phyloP scores from a whole-genome alignment of 306 rosid genomes.

The Cicer arietinum region DNA sequence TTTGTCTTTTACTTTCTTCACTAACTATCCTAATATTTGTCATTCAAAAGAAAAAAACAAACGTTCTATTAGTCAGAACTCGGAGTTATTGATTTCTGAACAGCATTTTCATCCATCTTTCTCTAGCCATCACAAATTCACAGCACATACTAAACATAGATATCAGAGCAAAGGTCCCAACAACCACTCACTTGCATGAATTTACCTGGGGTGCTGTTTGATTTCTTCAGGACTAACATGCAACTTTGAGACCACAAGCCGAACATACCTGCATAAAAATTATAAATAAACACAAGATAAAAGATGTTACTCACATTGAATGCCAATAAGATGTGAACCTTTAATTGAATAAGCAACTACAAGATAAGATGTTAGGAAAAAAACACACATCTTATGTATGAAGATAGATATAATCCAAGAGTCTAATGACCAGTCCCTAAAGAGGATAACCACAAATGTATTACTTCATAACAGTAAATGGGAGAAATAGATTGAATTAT shows the following conservation, averaged over 20 bases:
- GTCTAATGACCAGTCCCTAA: constrained; percentile 1
- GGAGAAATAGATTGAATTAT: not conserved
- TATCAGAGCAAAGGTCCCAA: constrained; percentile 35
- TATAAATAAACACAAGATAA: constrained; percentile 28
- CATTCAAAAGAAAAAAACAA: not conserved
- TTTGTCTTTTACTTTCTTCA: no score
- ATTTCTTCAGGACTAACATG: constrained; percentile 69
- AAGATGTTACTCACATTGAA: constrained; percentile 3
- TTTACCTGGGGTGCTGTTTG: constrained; percentile 80
- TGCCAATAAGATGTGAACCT: constrained; percentile 10
- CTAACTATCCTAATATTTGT: not conserved
- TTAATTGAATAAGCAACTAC: constrained; percentile 31
- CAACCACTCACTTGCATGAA: constrained; percentile 31
- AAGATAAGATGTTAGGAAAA: constrained; percentile 8
- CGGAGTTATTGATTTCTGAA: constrained; percentile 16
- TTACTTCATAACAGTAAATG: not conserved
- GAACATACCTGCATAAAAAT: constrained; percentile 76
- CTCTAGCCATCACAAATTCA: constrained; percentile 27
- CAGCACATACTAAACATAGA: constrained; percentile 28
- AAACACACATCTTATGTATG: not conserved
- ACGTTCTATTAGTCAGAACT: not conserved
- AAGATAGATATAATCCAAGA: constrained; percentile 22
- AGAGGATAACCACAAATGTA: not conserved
- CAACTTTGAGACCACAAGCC: constrained; percentile 69
- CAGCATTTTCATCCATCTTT: constrained; percentile 28